A percentile compares a stretch with the other conserved stretches of the same genome.
These are phyloP conservation scores for Phytophthora uliginosa DNA, from an alignment of 352 stramenopile genomes.

Conservation along the genomic window DNA sequence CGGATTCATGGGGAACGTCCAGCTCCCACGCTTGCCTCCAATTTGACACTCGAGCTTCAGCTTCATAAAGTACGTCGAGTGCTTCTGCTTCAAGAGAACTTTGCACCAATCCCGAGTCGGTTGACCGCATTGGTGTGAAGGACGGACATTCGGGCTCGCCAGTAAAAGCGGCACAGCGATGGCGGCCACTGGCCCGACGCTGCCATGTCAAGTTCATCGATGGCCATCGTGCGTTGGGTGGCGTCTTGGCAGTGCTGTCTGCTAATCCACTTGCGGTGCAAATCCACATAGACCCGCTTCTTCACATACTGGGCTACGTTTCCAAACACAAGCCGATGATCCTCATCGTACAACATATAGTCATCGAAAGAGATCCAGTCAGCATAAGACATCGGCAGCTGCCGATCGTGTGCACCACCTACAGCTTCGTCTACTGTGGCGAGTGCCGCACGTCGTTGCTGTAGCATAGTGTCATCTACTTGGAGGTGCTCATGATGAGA, in stretches of 20 bases:
- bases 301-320: no score
- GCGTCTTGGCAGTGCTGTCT: no score
- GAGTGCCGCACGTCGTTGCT: no score
- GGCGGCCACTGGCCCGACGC: not conserved
- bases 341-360: no score
- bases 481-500: no score
- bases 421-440: no score
- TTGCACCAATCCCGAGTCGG: slow-evolving; percentile 23
- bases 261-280: not conserved
- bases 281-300: not conserved
- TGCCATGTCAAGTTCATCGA: not conserved
- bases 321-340: no score
- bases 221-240: no score
- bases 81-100: slow-evolving; percentile 21
- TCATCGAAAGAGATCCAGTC: no score
- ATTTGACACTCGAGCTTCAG: slow-evolving; percentile 27
- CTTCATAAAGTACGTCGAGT: slow-evolving; percentile 32
- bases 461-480: no score
- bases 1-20: slow-evolving; percentile 29
- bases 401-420: no score
- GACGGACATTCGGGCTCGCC: not conserved
- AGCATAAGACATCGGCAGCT: no score
- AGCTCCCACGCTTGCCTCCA: slow-evolving; percentile 17
- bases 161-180: slow-evolving; percentile 1
- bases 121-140: slow-evolving; percentile 1